Evolutionary conservation across 73 alveolate species (phyloP).

Genomic region (Tetrahymena malaccensis): DNA sequence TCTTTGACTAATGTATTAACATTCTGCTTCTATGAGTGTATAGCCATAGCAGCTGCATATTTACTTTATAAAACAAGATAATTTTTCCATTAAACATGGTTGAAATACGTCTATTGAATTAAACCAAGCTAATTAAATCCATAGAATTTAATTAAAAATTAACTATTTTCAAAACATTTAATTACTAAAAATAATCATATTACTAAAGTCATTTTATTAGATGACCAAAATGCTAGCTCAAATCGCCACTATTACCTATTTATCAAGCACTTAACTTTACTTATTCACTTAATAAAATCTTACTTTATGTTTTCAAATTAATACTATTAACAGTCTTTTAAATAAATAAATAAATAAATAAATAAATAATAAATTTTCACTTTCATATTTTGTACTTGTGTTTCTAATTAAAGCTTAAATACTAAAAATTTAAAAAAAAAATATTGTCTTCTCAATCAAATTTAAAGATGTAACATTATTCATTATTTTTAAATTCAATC

Average conservation of each 20-base stretch:
- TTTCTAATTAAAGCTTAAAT: not conserved
- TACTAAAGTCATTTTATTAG: not conserved
- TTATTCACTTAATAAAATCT: not conserved
- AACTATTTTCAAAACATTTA: not conserved
- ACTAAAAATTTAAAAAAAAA: too few species aligned
- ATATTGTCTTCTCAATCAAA: too few species aligned
- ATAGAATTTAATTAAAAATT: too few species aligned
- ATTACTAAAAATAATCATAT: not conserved
- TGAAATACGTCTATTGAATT: not conserved
- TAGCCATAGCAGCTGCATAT: not conserved
- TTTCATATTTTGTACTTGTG: not conserved
- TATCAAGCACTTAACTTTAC: not conserved
- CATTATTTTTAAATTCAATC: too few species aligned
- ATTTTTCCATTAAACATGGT: not conserved
- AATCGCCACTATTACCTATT: not conserved
- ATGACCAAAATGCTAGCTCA: not conserved
- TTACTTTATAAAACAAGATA: not conserved
- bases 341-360: too few species aligned
- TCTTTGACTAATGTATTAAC: not conserved
- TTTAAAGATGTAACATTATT: too few species aligned
- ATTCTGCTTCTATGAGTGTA: not conserved
- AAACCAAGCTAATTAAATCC: too few species aligned
- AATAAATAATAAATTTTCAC: too few species aligned
- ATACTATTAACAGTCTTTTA: too few species aligned
- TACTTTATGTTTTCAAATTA: not conserved